A percentile compares a stretch with the other conserved stretches of the same genome.
These are phyloP conservation scores for Leccinellum rugosiceps DNA, from an alignment of 768 basidiomycete species.

Conservation along the genomic window DNA sequence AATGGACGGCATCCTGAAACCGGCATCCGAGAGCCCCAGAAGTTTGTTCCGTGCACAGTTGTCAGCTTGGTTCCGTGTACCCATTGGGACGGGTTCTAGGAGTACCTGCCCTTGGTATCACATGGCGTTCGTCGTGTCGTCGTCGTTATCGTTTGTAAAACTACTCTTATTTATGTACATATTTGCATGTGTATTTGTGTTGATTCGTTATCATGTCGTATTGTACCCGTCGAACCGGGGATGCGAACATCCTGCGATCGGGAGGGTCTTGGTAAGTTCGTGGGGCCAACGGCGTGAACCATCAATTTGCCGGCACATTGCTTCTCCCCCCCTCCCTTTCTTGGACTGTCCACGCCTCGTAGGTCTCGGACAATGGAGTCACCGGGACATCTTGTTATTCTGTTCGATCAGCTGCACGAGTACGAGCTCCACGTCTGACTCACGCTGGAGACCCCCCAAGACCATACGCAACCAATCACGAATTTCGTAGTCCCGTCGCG, in stretches of 20 bases:
- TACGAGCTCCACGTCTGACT: conserved; percentile 9
- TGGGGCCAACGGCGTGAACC: background rate
- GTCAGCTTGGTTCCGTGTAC: background rate
- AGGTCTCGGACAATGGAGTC: background rate
- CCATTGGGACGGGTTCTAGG: conserved; percentile 3
- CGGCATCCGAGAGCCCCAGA: background rate
- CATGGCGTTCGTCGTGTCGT: conserved; percentile 35
- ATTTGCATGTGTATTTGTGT: background rate
- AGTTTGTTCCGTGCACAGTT: background rate
- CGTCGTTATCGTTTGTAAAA: background rate
- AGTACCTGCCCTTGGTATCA: conserved; percentile 23
- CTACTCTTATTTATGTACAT: background rate
- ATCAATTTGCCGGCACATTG: background rate
- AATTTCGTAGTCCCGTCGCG: background rate
- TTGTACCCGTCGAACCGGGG: background rate
- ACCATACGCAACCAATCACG: conserved; percentile 9
- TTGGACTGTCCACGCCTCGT: background rate
- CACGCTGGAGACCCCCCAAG: background rate
- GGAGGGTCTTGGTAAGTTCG: background rate
- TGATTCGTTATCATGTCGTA: background rate
- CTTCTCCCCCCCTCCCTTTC: background rate
- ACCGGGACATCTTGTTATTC: background rate
- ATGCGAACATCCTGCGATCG: background rate
- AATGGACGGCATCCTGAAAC: conserved; percentile 28
- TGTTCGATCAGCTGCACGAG: conserved; percentile 5